Conservation (phyloP, 2,329 filamentous ascomycete species). For the Triangularia verruculosa region DNA sequence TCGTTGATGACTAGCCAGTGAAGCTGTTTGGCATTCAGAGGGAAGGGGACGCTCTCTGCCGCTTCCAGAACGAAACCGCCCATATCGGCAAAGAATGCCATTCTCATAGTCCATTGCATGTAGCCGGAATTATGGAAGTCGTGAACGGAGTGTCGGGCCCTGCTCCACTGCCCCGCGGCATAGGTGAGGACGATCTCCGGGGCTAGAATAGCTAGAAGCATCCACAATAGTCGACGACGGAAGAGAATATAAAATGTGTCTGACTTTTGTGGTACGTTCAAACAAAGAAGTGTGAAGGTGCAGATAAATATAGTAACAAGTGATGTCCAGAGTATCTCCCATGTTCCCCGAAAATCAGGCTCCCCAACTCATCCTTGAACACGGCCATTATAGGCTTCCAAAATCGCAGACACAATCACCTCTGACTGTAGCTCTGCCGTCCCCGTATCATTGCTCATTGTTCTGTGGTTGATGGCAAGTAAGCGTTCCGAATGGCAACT, state of each 20-base stretch:
- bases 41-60: slow-evolving; percentile 23
- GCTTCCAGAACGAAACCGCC: slow-evolving; percentile 29
- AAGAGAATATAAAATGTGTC: slow-evolving; percentile 10
- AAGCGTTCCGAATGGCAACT: too few species aligned
- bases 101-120: slow-evolving; percentile 26
- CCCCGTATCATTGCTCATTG: too few species aligned
- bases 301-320: too few species aligned
- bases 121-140: slow-evolving; percentile 22
- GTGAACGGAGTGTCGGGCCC: slow-evolving; percentile 20
- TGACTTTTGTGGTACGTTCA: too few species aligned
- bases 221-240: slow-evolving; percentile 18
- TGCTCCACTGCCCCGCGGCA: slow-evolving; percentile 27
- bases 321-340: too few species aligned
- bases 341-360: too few species aligned
- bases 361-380: too few species aligned
- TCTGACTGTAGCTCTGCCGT: too few species aligned
- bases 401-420: too few species aligned
- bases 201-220: slow-evolving; percentile 24
- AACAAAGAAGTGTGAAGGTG: too few species aligned
- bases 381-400: too few species aligned
- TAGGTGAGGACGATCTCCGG: slow-evolving; percentile 24
- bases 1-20: slow-evolving; percentile 23
- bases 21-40: slow-evolving; percentile 24
- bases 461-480: too few species aligned
- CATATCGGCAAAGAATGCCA: slow-evolving; percentile 31